Base-by-base conservation (phyloP, 352 stramenopile genomes). In the Phytopythium oedochilum region DNA sequence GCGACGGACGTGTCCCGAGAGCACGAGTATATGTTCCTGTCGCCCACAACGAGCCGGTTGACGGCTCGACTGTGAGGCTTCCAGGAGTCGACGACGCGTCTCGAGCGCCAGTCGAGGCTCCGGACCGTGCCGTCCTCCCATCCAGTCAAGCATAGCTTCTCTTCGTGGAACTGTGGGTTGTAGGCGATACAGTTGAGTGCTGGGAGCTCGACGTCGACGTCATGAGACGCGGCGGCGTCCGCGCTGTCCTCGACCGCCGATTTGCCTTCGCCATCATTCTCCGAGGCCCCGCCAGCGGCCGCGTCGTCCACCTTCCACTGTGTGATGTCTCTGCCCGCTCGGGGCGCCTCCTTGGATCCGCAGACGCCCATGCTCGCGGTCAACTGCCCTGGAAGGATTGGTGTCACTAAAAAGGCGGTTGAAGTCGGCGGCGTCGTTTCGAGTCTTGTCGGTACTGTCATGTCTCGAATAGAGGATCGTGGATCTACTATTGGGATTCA, bases 91-190 rank as follows among this genome's bases (percentile, higher is more conserved):
- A 83, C 57, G 20, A 75, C 52, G 25, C 53, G n/a, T 1, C 36
- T 42, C 6, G 43, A 57, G 15, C 59, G 56, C 76, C 77, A 92
- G 26, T 71, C 61, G 28, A 73, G 36, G 2, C 72, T 57, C 26
- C 68, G 60, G 39, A 94, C 73, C n/a, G 63, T 69, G 15, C 82
- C 84, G 39, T 94, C 84, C 42, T 92, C 82, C 82, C 84, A 94
- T 2, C 68, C 82, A 6, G 72, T 76, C 18, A 86, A 55, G 47
- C 79, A 92, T 8, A 43, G 15, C 28, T 50, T 42, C 4, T 69
- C 53, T 0, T 42, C 64, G 7, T 45, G 55, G 31, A 70, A 48
- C 15, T 63, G 55, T 0, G 59, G 47, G 53, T 75, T 75, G 49
- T 70, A 74, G 15, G 66, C 55, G 51, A 89, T 63, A 32, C 63